A percentile compares a stretch with the other conserved stretches of the same genome.
phyloP scores from a whole-genome alignment of 1,284 basidiomycete genomes.

The Heterobasidion annosum region DNA sequence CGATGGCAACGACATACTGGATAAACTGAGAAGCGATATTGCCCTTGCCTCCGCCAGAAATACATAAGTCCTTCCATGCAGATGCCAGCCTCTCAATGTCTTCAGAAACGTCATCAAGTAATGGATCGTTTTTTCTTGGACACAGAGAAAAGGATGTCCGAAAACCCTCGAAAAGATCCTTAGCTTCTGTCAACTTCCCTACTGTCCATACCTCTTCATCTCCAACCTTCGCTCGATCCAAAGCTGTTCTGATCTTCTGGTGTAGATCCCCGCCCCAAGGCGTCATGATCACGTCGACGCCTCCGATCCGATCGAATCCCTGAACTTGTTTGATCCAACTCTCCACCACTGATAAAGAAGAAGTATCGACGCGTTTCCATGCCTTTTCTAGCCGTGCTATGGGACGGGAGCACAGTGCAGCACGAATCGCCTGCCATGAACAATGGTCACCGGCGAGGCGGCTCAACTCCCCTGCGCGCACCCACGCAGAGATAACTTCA shows the following conservation, averaged over 20 bases:
- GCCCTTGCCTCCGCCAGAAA: slow-evolving; percentile 30
- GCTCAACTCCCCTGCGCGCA: slow-evolving; percentile 60
- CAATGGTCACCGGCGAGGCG: slow-evolving; percentile 62
- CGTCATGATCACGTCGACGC: slow-evolving; percentile 40
- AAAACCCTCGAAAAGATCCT: slow-evolving; percentile 41
- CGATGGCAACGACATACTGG: slow-evolving; percentile 32
- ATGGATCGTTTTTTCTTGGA: slow-evolving; percentile 26
- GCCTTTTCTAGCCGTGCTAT: slow-evolving; percentile 68
- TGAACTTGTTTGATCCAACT: slow-evolving; percentile 49
- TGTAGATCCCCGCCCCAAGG: slow-evolving; percentile 60
- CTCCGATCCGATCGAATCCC: slow-evolving; percentile 20
- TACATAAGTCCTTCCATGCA: slow-evolving; percentile 43
- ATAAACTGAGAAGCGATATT: slow-evolving; percentile 48
- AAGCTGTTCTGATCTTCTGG: slow-evolving; percentile 27
- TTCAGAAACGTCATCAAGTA: slow-evolving; percentile 27
- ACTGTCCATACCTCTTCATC: slow-evolving; percentile 34
- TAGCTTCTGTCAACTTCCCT: slow-evolving; percentile 31
- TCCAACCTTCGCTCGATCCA: slow-evolving; percentile 32
- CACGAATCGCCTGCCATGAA: slow-evolving; percentile 63
- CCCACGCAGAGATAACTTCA: slow-evolving; percentile 65
- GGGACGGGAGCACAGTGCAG: slow-evolving; percentile 60
- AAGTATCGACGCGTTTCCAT: slow-evolving; percentile 63
- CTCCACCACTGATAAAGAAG: slow-evolving; percentile 48
- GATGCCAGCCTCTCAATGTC: slow-evolving; percentile 41
- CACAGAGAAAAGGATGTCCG: slow-evolving; percentile 43